phyloP scores from a whole-genome alignment of 2,329 filamentous ascomycete species.

The Fusarium pilosicola region DNA sequence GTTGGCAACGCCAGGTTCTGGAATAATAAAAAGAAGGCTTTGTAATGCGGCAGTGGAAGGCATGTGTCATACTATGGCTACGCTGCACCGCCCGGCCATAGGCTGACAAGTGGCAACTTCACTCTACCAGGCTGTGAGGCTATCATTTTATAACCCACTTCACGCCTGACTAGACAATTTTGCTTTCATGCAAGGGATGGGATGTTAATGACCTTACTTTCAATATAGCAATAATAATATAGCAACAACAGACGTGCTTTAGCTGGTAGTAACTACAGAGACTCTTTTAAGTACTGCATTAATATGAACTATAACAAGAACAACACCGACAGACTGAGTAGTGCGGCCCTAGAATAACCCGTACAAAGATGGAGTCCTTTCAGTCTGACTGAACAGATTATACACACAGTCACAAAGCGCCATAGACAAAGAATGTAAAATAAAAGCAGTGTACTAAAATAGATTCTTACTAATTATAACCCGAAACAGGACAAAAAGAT shows the following conservation, averaged over 20 bases:
- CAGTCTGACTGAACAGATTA: too few relatives aligned
- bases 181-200: accelerated
- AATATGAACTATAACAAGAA: too few relatives aligned
- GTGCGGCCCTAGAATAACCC: accelerated
- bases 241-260: background rate
- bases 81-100: background rate
- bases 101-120: background rate
- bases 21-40: background rate
- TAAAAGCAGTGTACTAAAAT: accelerated
- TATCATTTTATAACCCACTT: background rate
- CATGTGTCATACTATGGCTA: background rate
- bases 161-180: accelerated
- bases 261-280: background rate
- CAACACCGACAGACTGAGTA: accelerated
- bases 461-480: too few relatives aligned
- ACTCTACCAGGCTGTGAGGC: background rate
- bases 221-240: accelerated
- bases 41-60: background rate
- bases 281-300: too few relatives aligned
- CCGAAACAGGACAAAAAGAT: too few relatives aligned
- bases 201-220: too few relatives aligned
- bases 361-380: accelerated
- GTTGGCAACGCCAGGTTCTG: background rate
- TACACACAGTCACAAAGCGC: accelerated
- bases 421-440: accelerated